Percentiles rank a stretch among this genome's conserved stretches.
Conservation (phyloP, 495 filamentous ascomycete species). For the Lasiosphaeria miniovina region DNA sequence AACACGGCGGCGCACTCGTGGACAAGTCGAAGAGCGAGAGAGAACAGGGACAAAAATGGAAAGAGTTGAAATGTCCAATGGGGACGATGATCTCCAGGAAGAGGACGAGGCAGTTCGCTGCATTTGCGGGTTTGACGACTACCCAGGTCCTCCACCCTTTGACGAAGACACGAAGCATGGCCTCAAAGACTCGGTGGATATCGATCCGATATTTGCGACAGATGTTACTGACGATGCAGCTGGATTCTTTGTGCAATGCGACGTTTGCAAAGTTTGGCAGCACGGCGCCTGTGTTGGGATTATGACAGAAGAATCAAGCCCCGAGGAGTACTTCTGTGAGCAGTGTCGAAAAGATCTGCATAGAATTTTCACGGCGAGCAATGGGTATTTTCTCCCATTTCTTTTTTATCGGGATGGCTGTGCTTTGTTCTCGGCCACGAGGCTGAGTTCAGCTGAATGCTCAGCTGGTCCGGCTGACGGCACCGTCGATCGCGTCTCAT, state of each 20-base stretch:
- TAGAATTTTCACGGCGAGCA: conserved; percentile 69
- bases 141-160: conserved; percentile 79
- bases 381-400: conserved; percentile 66
- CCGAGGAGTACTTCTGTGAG: conserved; percentile 98
- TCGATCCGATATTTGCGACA: conserved; percentile 59
- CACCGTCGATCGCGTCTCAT: conserved; percentile 27
- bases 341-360: conserved; percentile 89
- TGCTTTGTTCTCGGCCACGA: conserved; percentile 3
- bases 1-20: conserved; percentile 65
- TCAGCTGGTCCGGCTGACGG: conserved; percentile 22
- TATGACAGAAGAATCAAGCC: conserved; percentile 84
- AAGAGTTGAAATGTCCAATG: conserved; percentile 51
- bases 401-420: conserved; percentile 1
- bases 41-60: conserved; percentile 48
- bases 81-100: conserved; percentile 64
- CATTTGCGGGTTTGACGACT: conserved; percentile 90
- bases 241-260: conserved; percentile 97
- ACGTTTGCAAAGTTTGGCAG: conserved; percentile 97
- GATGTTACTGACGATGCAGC: conserved; percentile 79
- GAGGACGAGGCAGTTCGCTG: conserved; percentile 94
- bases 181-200: conserved; percentile 48
- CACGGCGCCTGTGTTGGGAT: conserved; percentile 98
- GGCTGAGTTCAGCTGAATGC: conserved; percentile 27
- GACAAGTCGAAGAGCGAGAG: conserved; percentile 59
- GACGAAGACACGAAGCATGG: conserved; percentile 57